Evolutionary conservation across 2,329 filamentous ascomycete genomes (phyloP), one percentile per base, ranked within the genome.

Genomic region (Fusarium cyanostomum): DNA sequence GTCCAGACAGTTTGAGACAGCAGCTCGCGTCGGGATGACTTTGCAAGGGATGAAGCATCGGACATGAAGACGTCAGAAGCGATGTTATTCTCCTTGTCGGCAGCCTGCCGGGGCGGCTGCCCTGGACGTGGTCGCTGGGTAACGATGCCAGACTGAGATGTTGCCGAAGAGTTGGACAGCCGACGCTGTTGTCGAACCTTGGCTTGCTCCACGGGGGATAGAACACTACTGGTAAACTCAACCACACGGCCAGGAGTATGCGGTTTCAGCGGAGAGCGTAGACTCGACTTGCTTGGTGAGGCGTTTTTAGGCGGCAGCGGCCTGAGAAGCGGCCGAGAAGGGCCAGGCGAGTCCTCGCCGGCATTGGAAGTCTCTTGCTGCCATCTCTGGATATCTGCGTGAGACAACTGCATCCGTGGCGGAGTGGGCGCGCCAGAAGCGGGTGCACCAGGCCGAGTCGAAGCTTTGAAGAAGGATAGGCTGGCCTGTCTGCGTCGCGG

Each of bases 191-290:
- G 71, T n/a, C 75, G 73, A 24, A 62, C 67, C 44, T 64, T 65
- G 3, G 76, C 77, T 60, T 82, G 79, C 9, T 79, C 77, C 2
- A 77, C 66, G 1, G 82, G 81, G 4, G 81, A 82, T 7, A 82
- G 71, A 1, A 80, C 80, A 69, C 78, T 83, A 71, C 80, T 82
- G 1, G 81, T 82, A 62, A 87, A 87, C 55, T 85, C 84, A 12
- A 88, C 85, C 1, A 87, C 82, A 1, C 83, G 81, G 5, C 85
- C 85, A 1, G 83, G 84, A 3, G 83, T 86, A 59, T 81, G 85
- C 4, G 83, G 81, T 67, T 87, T 88, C 15, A 85, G 70, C 0
- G 84, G 83, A 5, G 85, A 86, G 15, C 85, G 81, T 21, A 88
- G 73, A 63, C 80, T 84, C 1, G 85, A 87, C 68, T 87, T 88